Conservation (phyloP, 768 basidiomycete species). For the Amylocystis lapponica region DNA sequence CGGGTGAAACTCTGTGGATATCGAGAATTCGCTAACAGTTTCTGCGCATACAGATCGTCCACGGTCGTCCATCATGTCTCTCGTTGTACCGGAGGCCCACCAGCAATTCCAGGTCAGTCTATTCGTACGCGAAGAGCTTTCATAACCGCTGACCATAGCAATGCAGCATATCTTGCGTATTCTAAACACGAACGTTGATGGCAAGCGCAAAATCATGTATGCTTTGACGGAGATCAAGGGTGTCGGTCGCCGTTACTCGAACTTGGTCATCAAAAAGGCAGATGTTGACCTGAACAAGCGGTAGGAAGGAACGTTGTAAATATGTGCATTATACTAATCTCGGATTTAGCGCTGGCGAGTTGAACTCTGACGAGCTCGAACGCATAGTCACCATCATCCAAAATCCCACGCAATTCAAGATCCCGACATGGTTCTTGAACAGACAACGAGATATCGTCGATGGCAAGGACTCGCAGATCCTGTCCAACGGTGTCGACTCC, state of each 20-base stretch:
- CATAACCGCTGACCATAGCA: background rate
- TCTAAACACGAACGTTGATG: slow-evolving; percentile 99
- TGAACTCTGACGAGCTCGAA: slow-evolving; percentile 99
- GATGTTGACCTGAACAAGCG: slow-evolving; percentile 99
- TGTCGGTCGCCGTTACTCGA: slow-evolving; percentile 98
- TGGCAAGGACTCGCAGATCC: slow-evolving; percentile 92
- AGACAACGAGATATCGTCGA: slow-evolving; percentile 98
- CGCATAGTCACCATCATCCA: slow-evolving; percentile 99
- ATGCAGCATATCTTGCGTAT: slow-evolving; percentile 96
- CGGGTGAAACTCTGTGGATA: slow-evolving; percentile 9
- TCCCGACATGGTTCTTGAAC: slow-evolving; percentile 99
- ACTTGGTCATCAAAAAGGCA: slow-evolving; percentile 99
- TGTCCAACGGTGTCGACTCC: slow-evolving; percentile 96
- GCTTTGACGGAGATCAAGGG: slow-evolving; percentile 99
- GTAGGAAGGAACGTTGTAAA: slow-evolving; percentile 47
- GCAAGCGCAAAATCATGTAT: slow-evolving; percentile 99
- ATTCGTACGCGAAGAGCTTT: background rate
- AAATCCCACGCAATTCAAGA: slow-evolving; percentile 99
- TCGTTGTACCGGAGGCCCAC: slow-evolving; percentile 93
- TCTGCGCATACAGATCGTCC: background rate
- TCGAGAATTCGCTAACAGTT: background rate
- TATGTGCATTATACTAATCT: background rate
- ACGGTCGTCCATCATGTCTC: slow-evolving; percentile 63
- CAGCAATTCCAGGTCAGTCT: slow-evolving; percentile 82
- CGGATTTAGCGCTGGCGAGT: slow-evolving; percentile 83